Percentiles rank a stretch among this genome's conserved stretches.
These are phyloP conservation scores for Botryotinia narcissicola DNA, from an alignment of 2,329 filamentous ascomycete genomes.

Conservation along the genomic window DNA sequence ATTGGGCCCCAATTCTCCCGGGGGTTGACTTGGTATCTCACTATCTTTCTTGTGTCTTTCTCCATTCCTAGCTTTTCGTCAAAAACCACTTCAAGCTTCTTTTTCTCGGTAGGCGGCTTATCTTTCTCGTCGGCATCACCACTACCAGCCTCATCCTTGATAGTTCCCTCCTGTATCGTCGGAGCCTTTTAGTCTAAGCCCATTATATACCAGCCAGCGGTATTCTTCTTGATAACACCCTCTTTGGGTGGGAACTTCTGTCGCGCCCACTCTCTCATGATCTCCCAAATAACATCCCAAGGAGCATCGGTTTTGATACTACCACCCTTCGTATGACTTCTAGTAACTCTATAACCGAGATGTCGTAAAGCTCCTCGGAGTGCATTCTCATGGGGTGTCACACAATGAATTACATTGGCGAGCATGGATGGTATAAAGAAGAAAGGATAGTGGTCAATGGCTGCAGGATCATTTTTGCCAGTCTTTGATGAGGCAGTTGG, in stretches of 20 bases:
- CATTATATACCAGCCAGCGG: slow-evolving; percentile 69
- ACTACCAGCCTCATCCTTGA: slow-evolving; percentile 9
- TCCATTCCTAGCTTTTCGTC: slow-evolving; percentile 76
- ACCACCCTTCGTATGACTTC: slow-evolving; percentile 85
- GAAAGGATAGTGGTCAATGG: slow-evolving; percentile 75
- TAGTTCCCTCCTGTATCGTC: slow-evolving; percentile 19
- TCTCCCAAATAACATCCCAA: slow-evolving; percentile 85
- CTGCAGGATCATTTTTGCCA: slow-evolving; percentile 53
- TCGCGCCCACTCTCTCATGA: slow-evolving; percentile 88
- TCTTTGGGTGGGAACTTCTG: slow-evolving; percentile 78
- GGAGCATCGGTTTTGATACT: slow-evolving; percentile 93
- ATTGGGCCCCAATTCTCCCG: slow-evolving; percentile 87
- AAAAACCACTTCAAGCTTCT: slow-evolving; percentile 59
- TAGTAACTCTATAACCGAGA: slow-evolving; percentile 77
- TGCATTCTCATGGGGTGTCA: slow-evolving; percentile 74
- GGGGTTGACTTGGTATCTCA: slow-evolving; percentile 89
- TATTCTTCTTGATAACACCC: slow-evolving; percentile 65
- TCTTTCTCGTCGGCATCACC: slow-evolving; percentile 20
- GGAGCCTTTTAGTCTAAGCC: slow-evolving; percentile 36
- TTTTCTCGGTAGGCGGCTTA: slow-evolving; percentile 34
- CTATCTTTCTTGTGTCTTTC: slow-evolving; percentile 63
- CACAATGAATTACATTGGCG: slow-evolving; percentile 73
- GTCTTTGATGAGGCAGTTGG: slow-evolving; percentile 43
- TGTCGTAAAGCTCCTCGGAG: slow-evolving; percentile 78
- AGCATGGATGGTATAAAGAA: slow-evolving; percentile 77